Evolutionary conservation across 257 asterid genomes (phyloP).

Genomic region (Penstemon newberryi): DNA sequence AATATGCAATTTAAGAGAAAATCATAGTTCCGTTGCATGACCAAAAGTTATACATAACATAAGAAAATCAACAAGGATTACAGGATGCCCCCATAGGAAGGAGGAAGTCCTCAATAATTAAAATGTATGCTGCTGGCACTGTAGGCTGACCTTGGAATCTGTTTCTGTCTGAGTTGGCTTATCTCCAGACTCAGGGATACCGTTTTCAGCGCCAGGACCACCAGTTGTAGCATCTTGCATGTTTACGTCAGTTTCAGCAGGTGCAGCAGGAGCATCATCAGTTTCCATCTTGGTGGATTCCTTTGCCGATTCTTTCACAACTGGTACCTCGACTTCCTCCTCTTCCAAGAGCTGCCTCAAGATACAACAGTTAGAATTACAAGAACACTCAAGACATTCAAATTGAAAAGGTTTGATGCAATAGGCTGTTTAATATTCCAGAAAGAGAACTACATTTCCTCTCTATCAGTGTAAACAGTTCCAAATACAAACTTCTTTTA

Average conservation of each 20-base stretch:
- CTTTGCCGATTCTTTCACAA: constrained; percentile 53
- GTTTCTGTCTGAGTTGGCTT: constrained; percentile 73
- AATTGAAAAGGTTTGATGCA: background rate
- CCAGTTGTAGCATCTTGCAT: constrained; percentile 68
- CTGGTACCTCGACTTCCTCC: constrained; percentile 78
- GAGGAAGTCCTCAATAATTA: background rate
- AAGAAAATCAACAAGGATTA: background rate
- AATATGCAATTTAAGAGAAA: background rate
- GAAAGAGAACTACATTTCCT: background rate
- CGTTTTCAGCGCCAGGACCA: constrained; percentile 67
- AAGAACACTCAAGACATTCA: background rate
- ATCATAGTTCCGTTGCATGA: background rate
- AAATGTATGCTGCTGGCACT: background rate
- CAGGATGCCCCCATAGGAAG: background rate
- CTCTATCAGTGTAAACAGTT: background rate
- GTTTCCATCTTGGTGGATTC: constrained; percentile 78
- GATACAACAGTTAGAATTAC: background rate
- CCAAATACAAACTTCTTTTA: background rate
- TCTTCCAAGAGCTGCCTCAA: constrained; percentile 76
- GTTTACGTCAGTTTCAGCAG: constrained; percentile 55
- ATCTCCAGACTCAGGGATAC: constrained; percentile 63
- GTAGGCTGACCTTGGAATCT: constrained; percentile 66
- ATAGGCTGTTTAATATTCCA: no score
- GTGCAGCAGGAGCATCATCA: constrained; percentile 46
- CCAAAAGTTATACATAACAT: background rate